These are phyloP conservation scores for Lunularia cruciata DNA, from an alignment of 225 moss, liverwort and hornwort species.

Conservation along the genomic window DNA sequence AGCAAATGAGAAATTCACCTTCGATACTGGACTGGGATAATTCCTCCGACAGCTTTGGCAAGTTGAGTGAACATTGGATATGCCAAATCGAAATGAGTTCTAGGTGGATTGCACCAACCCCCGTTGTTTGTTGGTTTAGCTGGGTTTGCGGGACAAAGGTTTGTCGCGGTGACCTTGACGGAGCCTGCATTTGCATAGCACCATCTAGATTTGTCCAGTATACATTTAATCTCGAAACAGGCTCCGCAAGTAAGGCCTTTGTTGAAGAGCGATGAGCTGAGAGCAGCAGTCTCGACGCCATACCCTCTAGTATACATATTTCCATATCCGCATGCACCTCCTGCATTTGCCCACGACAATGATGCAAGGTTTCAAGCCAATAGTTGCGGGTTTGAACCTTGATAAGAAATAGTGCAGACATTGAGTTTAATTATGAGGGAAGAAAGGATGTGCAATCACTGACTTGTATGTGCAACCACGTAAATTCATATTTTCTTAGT, in stretches of 20 bases:
- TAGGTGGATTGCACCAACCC: constrained; percentile 60
- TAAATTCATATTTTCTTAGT: no score
- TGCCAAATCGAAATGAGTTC: constrained; percentile 49
- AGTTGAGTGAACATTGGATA: constrained; percentile 41
- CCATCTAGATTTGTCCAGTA: constrained; percentile 17
- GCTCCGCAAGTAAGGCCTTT: constrained; percentile 37
- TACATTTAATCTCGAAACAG: constrained; percentile 46
- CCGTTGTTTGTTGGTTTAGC: constrained; percentile 29
- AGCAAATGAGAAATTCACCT: constrained; percentile 35
- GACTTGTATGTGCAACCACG: no score
- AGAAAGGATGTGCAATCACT: no score
- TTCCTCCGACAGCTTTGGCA: constrained; percentile 39
- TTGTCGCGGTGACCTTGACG: constrained; percentile 51
- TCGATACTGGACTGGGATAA: constrained; percentile 38
- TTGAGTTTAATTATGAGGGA: no score
- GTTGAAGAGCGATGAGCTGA: constrained; percentile 34
- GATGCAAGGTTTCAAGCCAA: no score
- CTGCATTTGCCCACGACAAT: no score
- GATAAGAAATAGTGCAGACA: no score
- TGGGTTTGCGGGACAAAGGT: constrained; percentile 46
- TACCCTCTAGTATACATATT: constrained; percentile 32
- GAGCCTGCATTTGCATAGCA: constrained; percentile 28
- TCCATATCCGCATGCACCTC: constrained; percentile 49
- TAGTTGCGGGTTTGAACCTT: no score
- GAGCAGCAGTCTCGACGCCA: constrained; percentile 28